Evolutionary conservation across 306 rosid species (phyloP), one percentile per base, ranked within the genome.

Genomic region (Cucurbita ficifolia): DNA sequence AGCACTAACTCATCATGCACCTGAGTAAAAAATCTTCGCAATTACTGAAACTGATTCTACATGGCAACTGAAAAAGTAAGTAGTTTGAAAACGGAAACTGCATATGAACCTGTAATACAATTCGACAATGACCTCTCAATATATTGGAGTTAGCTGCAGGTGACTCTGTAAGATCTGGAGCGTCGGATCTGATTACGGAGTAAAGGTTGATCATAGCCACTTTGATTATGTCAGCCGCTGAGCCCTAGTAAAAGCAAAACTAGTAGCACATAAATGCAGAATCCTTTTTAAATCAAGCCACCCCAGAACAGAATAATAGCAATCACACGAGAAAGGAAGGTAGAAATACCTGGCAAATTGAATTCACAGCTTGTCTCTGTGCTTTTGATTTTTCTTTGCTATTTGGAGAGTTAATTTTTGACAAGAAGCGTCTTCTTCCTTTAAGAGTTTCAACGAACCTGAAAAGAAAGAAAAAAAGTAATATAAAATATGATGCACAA

Each of bases 301-400:
- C 16, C 70, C 8, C 11, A 65, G 43, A 65, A 39, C 7, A 68
- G 35, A 68, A 68, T 6, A n/a, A 68, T 13, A 13, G 29, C 45
- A 68, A 60, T 75, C 48, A 24, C 9, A 78, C 73, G 39, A 60
- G 75, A 68, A 46, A 11, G 33, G 8, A 64, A 39, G 63, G 36
- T 68, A 53, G 56, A 58, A 63, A 62, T 78, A 93, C 98, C 92
- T 93, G 98, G 84, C 98, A 93, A 74, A 93, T 83, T 72, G 98
- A 93, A 82, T 93, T 93, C 58, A 93, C 98, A 82, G 97, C 96
- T 85, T 90, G 98, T 79, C 98, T 88, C 83, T 93, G 92, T 57
- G 98, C 98, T 82, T 77, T 94, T 16, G 90, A 85, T 79, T 86
- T 90, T 85, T 94, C 98, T 75, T 81, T 78, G 73, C 80, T 77